These are phyloP conservation scores for Coriolopsis trogii DNA, from an alignment of 1,284 basidiomycete genomes.

Conservation along the genomic window DNA sequence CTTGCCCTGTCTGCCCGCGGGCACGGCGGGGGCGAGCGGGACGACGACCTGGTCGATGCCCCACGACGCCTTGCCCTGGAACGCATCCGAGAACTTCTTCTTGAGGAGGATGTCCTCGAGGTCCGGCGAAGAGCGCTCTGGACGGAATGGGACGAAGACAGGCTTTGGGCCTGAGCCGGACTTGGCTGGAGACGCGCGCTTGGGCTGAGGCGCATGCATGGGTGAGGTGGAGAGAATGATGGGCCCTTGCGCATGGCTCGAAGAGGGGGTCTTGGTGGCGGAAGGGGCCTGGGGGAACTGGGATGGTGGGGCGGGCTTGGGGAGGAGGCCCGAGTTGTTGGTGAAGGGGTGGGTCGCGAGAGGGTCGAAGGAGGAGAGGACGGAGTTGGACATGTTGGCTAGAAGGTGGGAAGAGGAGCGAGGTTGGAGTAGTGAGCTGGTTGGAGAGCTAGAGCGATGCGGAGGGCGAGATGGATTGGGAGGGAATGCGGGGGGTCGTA, in stretches of 20 bases:
- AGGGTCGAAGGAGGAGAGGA: conserved; percentile 56
- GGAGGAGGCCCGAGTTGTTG: conserved; percentile 51
- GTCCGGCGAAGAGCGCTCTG: conserved; percentile 58
- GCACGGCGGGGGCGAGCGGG: conserved; percentile 15
- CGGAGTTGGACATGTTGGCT: conserved; percentile 35
- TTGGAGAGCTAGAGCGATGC: background rate
- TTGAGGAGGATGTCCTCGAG: conserved; percentile 55
- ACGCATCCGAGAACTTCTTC: conserved; percentile 41
- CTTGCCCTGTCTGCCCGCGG: conserved; percentile 23
- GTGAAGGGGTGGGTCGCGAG: conserved; percentile 65
- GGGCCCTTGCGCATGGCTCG: conserved; percentile 16
- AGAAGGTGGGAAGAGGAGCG: background rate
- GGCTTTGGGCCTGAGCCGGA: conserved; percentile 34
- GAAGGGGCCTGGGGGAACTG: conserved; percentile 45
- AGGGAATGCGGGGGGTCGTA: background rate
- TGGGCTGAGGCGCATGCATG: conserved; percentile 32
- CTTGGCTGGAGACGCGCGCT: conserved; percentile 25
- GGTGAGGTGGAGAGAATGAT: conserved; percentile 23
- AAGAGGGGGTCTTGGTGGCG: conserved; percentile 19
- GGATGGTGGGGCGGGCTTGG: conserved; percentile 50
- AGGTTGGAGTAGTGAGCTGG: conserved; percentile 1
- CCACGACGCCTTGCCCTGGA: conserved; percentile 38
- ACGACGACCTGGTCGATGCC: conserved; percentile 33
- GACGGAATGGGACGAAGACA: conserved; percentile 58
- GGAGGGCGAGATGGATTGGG: background rate